Evolutionary conservation across 2,329 filamentous ascomycete genomes (phyloP), one percentile per base, ranked within the genome.

Genomic region (Metarhizium anisopliae): DNA sequence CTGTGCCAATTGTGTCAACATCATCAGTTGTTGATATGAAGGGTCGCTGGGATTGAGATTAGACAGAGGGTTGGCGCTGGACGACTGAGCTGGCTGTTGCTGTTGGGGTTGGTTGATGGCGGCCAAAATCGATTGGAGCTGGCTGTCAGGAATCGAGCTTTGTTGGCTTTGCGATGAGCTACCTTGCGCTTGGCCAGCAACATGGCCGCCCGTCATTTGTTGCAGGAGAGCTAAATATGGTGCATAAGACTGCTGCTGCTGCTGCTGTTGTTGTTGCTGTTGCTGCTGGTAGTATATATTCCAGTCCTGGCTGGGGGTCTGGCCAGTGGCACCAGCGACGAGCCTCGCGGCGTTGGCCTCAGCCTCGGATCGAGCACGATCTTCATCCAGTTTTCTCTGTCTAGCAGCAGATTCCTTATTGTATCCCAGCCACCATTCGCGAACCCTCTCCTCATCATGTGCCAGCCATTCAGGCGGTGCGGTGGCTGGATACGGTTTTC

Each of bases 381-480:
- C 69, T 38, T 73, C 72, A 2, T 73, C 69, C 32, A 70, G 68
- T 52, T 66, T 70, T 55, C 72, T 72, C 50, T 75, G 68, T 50
- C 70, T 70, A 1, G 65, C 63, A 8, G 70, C 66, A 13, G 64
- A 50, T 53, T 74, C 74, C 57, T 70, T 73, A 55, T 73, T 72
- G 58, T 74, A 77, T 0, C 78, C 79, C 11, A 74, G 66, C 69
- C 75, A 77, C 80, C 81, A 84, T 59, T 80, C 75, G 10, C 74
- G 73, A 0, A 76, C 69, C 58, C 74, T 74, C 36, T 75, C 75
- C 2, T 73, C 66, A 36, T 78, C 72, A 25, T 74, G 67, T 10
- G 67, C 68, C 59, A 83, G 73, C 74, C 79, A 81, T 18, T 74
- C 73, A 1, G 82, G 80, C 3, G 81, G 77, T 47, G 78, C 73